Evolutionary conservation across 2,329 filamentous ascomycete genomes (phyloP).

Genomic region (Aspergillus piperis): DNA sequence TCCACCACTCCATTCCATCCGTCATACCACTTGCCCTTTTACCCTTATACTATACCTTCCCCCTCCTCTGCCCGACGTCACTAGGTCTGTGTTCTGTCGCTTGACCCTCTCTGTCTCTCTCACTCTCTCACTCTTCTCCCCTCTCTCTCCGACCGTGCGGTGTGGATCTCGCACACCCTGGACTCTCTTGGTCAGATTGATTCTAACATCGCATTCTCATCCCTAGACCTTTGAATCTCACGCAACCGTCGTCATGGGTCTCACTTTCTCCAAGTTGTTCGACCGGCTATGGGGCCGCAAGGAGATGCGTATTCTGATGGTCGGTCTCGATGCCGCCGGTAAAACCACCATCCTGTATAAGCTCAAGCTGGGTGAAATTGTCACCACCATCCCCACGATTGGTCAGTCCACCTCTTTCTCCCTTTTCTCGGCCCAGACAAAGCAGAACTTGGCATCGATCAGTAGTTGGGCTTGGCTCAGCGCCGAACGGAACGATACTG

Average conservation of each 20-base stretch:
- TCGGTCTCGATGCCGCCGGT: slow-evolving; percentile 98
- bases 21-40: slow-evolving; percentile 12
- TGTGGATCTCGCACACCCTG: not conserved
- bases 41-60: slow-evolving; percentile 1
- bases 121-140: not conserved
- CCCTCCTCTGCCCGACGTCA: not conserved
- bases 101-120: not conserved
- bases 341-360: slow-evolving; percentile 99
- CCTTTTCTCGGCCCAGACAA: slow-evolving; percentile 3
- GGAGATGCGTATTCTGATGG: slow-evolving; percentile 99
- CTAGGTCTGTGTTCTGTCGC: not conserved
- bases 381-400: slow-evolving; percentile 98
- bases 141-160: not conserved
- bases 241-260: slow-evolving; percentile 76
- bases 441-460: no score
- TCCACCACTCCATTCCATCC: slow-evolving; percentile 19
- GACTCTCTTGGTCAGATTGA: slow-evolving; percentile 16
- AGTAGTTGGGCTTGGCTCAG: no score
- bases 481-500: no score
- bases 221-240: slow-evolving; percentile 21
- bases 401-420: slow-evolving; percentile 58
- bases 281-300: slow-evolving; percentile 98
- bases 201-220: slow-evolving; percentile 21
- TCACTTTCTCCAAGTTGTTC: slow-evolving; percentile 95
- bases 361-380: slow-evolving; percentile 97